Evolutionary conservation across 306 rosid genomes (phyloP).

Genomic region (Parietaria judaica): DNA sequence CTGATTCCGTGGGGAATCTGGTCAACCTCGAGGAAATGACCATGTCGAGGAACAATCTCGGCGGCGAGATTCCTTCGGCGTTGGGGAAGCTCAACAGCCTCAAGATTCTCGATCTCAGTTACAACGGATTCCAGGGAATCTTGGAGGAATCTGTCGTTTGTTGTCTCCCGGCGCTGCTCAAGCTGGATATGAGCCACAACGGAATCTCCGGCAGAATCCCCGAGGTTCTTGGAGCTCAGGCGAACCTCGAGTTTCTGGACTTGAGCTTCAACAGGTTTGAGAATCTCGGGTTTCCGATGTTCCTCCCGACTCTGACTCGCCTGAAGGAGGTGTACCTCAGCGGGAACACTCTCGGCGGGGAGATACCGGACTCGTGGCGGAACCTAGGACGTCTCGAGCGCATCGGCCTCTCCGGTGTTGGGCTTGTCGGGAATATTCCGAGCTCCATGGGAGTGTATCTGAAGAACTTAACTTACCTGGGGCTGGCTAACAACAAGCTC

Average conservation of each 20-base stretch:
- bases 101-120: slow-evolving; percentile 56
- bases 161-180: slow-evolving; percentile 41
- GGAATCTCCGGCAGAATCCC: slow-evolving; percentile 47
- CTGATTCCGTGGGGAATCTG: slow-evolving; percentile 10
- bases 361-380: slow-evolving; percentile 68
- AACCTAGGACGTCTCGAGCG: slow-evolving; percentile 39
- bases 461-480: slow-evolving; percentile 46
- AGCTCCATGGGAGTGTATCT: slow-evolving; percentile 56
- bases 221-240: slow-evolving; percentile 29
- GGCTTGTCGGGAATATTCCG: slow-evolving; percentile 57
- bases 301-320: slow-evolving; percentile 33
- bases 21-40: slow-evolving; percentile 54
- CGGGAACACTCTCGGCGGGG: slow-evolving; percentile 62
- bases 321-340: slow-evolving; percentile 62
- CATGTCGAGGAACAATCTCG: slow-evolving; percentile 45
- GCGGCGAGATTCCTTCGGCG: slow-evolving; percentile 33
- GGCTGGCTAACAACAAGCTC: slow-evolving; percentile 65
- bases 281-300: slow-evolving; percentile 53
- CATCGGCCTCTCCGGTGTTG: slow-evolving; percentile 56
- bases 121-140: slow-evolving; percentile 29
- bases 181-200: slow-evolving; percentile 63
- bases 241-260: slow-evolving; percentile 55
- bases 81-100: slow-evolving; percentile 31
- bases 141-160: slow-evolving; percentile 13
- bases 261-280: slow-evolving; percentile 61